Conservation (phyloP, 2,329 filamentous ascomycete species). For the Orbilia quercus region DNA sequence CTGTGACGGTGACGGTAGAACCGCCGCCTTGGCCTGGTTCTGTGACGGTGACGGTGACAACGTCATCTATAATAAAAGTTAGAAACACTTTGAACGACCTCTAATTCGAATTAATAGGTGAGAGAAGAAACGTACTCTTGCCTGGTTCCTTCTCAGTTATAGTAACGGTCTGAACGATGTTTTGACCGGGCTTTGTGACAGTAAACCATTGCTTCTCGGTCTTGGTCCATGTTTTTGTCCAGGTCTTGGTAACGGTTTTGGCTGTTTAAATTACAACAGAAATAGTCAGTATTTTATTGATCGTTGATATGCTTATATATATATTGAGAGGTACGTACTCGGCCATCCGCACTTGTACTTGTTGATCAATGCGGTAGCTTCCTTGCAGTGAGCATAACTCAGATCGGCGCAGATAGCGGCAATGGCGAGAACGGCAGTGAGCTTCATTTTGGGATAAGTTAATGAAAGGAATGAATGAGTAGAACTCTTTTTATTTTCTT, state of each 20-base stretch:
- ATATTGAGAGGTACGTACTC: slow-evolving; percentile 5
- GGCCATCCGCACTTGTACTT: slow-evolving; percentile 29
- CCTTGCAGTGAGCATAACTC: slow-evolving; percentile 21
- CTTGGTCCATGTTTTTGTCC: slow-evolving; percentile 12
- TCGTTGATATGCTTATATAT: background rate
- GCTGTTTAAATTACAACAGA: background rate
- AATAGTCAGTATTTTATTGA: background rate
- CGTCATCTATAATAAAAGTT: background rate
- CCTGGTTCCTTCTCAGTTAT: no score
- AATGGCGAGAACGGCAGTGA: slow-evolving; percentile 5
- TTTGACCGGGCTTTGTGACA: background rate
- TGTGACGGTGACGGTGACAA: slow-evolving; percentile 8
- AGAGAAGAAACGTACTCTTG: no score
- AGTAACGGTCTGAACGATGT: background rate
- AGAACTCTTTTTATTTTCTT: background rate
- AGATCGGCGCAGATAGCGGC: slow-evolving; percentile 31
- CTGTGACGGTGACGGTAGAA: slow-evolving; percentile 7
- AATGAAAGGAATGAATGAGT: slow-evolving; percentile 8
- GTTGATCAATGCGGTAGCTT: slow-evolving; percentile 19
- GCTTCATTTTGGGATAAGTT: slow-evolving; percentile 29
- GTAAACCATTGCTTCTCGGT: background rate
- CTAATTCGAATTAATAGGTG: no score
- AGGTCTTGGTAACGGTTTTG: slow-evolving; percentile 7
- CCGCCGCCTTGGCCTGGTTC: background rate
- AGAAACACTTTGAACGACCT: no score